Conservation (phyloP, 306 rosid species). For the Ormosia emarginata region DNA sequence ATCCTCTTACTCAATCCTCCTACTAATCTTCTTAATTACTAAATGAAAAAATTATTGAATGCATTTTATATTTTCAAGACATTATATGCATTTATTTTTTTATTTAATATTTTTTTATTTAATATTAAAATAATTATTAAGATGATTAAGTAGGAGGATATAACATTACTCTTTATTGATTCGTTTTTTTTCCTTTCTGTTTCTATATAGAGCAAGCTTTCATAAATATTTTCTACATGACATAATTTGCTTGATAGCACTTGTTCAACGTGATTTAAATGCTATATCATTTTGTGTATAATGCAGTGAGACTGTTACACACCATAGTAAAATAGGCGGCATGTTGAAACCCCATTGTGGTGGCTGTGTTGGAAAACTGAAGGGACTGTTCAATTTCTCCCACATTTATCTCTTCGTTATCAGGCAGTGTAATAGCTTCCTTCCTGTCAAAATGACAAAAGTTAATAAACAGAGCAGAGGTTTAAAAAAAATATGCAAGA, state of each 20-base stretch:
- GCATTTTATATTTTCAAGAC: no score
- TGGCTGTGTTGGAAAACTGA: slow-evolving; percentile 31
- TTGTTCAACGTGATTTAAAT: neutral
- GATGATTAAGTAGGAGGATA: no score
- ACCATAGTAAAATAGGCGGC: slow-evolving; percentile 68
- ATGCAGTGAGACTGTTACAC: slow-evolving; percentile 1
- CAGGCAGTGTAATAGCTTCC: slow-evolving; percentile 65
- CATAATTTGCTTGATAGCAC: neutral
- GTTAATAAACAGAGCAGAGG: neutral
- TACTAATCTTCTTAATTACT: no score
- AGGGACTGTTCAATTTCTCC: slow-evolving; percentile 51
- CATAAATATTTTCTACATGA: neutral
- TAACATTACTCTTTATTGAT: no score
- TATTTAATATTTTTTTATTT: no score
- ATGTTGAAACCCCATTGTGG: slow-evolving; percentile 48
- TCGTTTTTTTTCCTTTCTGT: neutral
- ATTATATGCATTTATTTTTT: no score
- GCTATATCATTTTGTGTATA: neutral
- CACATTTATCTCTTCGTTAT: slow-evolving; percentile 35
- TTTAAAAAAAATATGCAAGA: neutral
- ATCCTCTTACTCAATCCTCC: no score
- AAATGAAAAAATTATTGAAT: no score
- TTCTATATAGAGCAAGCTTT: neutral
- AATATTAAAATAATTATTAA: no score
- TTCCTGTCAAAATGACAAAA: slow-evolving; percentile 36